Base-by-base conservation (phyloP, 345 rosid genomes). In the Conringia planisiliqua region DNA sequence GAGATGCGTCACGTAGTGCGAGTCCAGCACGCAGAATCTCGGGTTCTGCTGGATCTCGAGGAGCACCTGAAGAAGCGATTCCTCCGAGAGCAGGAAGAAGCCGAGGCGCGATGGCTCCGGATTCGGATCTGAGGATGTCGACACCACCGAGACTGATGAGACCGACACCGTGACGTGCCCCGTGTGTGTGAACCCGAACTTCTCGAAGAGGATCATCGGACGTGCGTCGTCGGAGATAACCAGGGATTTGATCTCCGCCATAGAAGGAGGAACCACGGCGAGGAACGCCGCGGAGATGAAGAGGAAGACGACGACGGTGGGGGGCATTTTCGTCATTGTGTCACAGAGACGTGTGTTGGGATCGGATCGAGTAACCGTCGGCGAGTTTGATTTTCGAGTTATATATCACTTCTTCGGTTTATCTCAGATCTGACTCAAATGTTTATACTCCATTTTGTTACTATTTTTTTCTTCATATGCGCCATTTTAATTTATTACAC, bases 71-170 rank as follows among this genome's bases (percentile, higher is more conserved):
- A 89, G 88, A 59, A 88, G 94, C 8, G 98, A 83, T 67, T 92
- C 98, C 70, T 92, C 97, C 0, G 98, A 89, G 58, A 95, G 86
- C 70, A 95, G 97, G 84, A 95, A 90, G 90, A 95, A 95, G 35
- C 98, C 98, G 66, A 95, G 92, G 9, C 86, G 86, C 3, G 92
- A 84, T 24, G 94, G 66, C 29, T 81, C 79, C 1, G 90, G 87
- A 47, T 82, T 82, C 10, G 90, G 81, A 26, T 81, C 32, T 61
- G 75, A 43, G 85, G 79, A 8, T 6, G 93, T 52, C 75, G 90
- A 80, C 24, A 83, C 68, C 14, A 92, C 96, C 14, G 83, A 77
- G 74, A 95, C 98, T 60, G 87, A 78, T 72, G 89, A 81, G 65
- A 92, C 84, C 7, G 88, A 54, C 72, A 95, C 78, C 36, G 76